Base-by-base conservation (phyloP, 2,329 filamentous ascomycete species). In the Aspergillus brunneoviolaceus region DNA sequence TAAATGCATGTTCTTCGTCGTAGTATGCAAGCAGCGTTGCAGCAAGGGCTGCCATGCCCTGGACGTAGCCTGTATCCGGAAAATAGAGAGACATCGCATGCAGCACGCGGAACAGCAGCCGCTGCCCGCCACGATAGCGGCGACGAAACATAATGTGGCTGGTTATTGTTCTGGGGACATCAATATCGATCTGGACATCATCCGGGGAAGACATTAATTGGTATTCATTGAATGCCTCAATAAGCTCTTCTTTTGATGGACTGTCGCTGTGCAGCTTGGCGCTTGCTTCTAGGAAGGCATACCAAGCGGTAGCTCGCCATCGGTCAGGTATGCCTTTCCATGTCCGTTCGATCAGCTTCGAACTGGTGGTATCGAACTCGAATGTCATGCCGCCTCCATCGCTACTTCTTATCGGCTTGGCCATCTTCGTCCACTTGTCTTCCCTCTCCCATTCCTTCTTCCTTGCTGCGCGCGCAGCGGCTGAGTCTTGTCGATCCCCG, bases 241-340 rank as follows among this genome's bases (percentile, higher is more conserved):
- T 86, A 51, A 98, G 84, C 58, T 90, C 84, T 47, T 88, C 85
- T 58, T 95, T 91, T 0, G 86, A 81, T 3, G 85, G 84, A 54
- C 84, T 86, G 60, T 85, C 82, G 54, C 82, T 77, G 63, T 85
- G 82, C 62, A 83, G 85, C 70, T 85, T 87, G 35, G 92, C 92
- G 64, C 91, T 94, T 9, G 89, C 81, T 6, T 87, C 84, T 29
- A 99, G 84, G 72, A 99, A 99, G 4, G 92, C 92, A 78, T 94
- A 94, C 95, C 95, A 99, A 2, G 94, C 95, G 1, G 91, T 89
- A 33, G 89, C 86, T 55, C 95, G 89, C 95, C 95, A 99, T 63
- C 92, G 87, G 76, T 99, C 95, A 0, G 95, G 95, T 64, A 99
- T 96, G 31, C 95, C 95, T 74, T 99, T 99, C 95, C 95, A 99